Evolutionary conservation across 306 rosid genomes (phyloP).

Genomic region (Dalbergia cochinchinensis): DNA sequence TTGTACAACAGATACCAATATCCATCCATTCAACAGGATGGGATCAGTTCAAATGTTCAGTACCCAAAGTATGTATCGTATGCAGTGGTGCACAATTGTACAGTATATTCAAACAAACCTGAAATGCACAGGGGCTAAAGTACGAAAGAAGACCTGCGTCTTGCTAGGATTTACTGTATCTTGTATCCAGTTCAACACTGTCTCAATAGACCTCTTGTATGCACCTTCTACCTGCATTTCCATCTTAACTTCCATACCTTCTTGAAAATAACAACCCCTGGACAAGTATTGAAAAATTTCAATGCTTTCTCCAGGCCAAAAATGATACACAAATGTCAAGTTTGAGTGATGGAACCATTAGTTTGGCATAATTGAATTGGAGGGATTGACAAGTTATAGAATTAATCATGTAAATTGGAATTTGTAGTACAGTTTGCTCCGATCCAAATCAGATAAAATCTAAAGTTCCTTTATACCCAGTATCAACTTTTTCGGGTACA

Average conservation of each 20-base stretch:
- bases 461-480: background rate
- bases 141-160: constrained; percentile 80
- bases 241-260: constrained; percentile 69
- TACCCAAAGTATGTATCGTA: too few relatives aligned
- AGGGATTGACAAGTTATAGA: background rate
- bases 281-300: constrained; percentile 15
- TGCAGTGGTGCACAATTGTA: too few relatives aligned
- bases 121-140: constrained; percentile 89
- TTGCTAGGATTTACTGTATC: constrained; percentile 57
- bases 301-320: constrained; percentile 16
- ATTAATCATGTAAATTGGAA: background rate
- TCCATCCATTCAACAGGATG: too few relatives aligned
- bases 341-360: background rate
- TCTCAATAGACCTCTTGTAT: constrained; percentile 66
- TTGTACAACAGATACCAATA: too few relatives aligned
- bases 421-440: background rate
- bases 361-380: background rate
- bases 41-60: too few relatives aligned
- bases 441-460: background rate
- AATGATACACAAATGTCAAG: background rate
- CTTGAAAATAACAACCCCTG: constrained; percentile 94
- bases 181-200: constrained; percentile 74
- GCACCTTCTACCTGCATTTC: constrained; percentile 79
- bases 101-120: constrained; percentile 54
- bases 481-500: background rate